Conservation (phyloP, 2,329 filamentous ascomycete species). For the Aureobasidium melanogenum region DNA sequence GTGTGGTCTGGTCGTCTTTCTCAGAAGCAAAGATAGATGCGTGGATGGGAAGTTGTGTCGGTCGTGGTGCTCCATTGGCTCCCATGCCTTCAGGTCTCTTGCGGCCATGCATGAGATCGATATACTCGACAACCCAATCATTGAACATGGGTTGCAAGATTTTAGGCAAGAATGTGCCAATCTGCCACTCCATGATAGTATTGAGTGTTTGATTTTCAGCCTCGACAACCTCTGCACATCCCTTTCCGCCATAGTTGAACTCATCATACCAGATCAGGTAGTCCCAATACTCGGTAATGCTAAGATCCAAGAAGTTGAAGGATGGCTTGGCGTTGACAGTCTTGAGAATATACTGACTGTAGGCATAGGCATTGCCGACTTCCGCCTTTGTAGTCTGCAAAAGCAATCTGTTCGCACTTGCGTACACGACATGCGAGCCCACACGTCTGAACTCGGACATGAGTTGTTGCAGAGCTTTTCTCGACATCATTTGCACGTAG, state of each 20-base stretch:
- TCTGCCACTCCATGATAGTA: slow-evolving; percentile 97
- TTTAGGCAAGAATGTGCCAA: slow-evolving; percentile 75
- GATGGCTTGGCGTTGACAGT: slow-evolving; percentile 91
- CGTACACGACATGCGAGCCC: slow-evolving; percentile 92
- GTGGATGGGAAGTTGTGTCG: slow-evolving; percentile 53
- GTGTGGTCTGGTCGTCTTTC: slow-evolving; percentile 48
- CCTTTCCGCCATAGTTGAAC: slow-evolving; percentile 96
- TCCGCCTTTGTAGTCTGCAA: slow-evolving; percentile 95
- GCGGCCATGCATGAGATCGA: slow-evolving; percentile 82
- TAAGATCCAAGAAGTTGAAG: slow-evolving; percentile 94
- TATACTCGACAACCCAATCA: slow-evolving; percentile 89
- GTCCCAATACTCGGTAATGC: slow-evolving; percentile 99
- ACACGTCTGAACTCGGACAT: slow-evolving; percentile 96
- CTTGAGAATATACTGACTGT: slow-evolving; percentile 95
- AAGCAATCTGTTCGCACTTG: slow-evolving; percentile 77
- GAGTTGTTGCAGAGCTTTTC: slow-evolving; percentile 91
- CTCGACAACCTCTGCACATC: slow-evolving; percentile 70
- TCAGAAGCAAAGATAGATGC: slow-evolving; percentile 46
- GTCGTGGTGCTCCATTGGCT: slow-evolving; percentile 42
- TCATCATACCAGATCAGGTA: slow-evolving; percentile 98
- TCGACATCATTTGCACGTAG: slow-evolving; percentile 98
- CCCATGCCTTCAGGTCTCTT: slow-evolving; percentile 53
- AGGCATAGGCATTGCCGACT: slow-evolving; percentile 92
- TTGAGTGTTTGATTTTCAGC: slow-evolving; percentile 72
- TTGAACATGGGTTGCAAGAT: slow-evolving; percentile 78